Conservation (phyloP, 2,329 filamentous ascomycete genomes). For the Penicillium polonicum region DNA sequence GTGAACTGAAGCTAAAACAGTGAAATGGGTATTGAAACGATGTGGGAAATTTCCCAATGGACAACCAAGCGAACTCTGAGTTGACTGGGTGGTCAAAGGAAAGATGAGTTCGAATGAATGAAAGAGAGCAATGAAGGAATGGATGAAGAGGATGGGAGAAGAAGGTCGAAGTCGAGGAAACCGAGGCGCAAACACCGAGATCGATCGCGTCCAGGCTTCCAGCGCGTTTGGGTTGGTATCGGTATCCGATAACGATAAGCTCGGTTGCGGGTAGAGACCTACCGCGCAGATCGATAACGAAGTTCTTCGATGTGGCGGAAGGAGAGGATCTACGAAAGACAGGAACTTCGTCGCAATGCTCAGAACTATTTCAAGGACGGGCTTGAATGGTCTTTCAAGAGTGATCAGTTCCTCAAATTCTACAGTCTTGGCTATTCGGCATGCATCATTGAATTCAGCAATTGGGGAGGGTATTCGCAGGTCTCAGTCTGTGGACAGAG, state of each 20-base stretch:
- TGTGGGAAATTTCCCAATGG: neutral
- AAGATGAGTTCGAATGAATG: neutral
- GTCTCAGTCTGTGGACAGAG: constrained; percentile 28
- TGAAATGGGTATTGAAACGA: neutral
- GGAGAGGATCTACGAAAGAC: neutral
- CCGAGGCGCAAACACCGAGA: neutral
- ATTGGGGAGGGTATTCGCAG: constrained; percentile 66
- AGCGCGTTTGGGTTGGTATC: neutral
- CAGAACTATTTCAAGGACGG: constrained; percentile 6
- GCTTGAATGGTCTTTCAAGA: neutral
- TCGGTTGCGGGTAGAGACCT: neutral
- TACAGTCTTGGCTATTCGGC: constrained; percentile 33
- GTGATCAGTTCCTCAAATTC: neutral
- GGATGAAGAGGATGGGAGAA: neutral
- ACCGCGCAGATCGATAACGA: neutral
- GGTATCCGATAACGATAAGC: constrained; percentile 6
- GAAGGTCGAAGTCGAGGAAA: neutral
- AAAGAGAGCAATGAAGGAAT: neutral
- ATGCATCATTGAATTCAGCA: constrained; percentile 63
- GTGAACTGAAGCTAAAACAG: neutral
- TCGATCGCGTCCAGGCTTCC: neutral
- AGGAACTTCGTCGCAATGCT: constrained; percentile 9
- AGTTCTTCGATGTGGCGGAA: neutral
- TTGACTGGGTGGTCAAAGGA: neutral
- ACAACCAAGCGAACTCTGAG: neutral